Conservation (phyloP, 1,284 basidiomycete genomes). For the Papiliotrema nemorosa region DNA sequence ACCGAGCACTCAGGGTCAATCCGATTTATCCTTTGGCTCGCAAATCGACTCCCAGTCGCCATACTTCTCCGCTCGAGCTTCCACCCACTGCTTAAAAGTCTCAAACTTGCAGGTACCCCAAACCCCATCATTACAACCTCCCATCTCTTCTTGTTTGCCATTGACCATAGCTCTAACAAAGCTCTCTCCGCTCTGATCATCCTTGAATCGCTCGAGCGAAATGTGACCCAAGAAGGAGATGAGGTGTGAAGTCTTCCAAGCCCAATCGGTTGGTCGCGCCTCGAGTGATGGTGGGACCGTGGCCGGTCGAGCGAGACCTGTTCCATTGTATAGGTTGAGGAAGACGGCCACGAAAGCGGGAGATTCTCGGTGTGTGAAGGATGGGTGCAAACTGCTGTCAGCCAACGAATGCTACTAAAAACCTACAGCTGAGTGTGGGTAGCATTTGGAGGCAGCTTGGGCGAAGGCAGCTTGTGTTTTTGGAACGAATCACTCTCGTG, state of each 20-base stretch:
- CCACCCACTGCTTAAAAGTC: constrained; percentile 41
- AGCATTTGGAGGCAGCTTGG: constrained; percentile 43
- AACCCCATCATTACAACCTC: constrained; percentile 46
- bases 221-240: constrained; percentile 52
- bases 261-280: constrained; percentile 29
- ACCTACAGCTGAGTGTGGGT: constrained; percentile 43
- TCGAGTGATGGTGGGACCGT: constrained; percentile 36
- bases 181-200: constrained; percentile 13
- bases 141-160: constrained; percentile 47
- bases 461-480: constrained; percentile 27
- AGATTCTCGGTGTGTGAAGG: constrained; percentile 52
- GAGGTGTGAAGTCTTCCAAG: constrained; percentile 49
- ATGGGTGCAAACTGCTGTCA: constrained; percentile 44
- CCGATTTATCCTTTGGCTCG: constrained; percentile 12
- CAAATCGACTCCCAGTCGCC: constrained; percentile 38
- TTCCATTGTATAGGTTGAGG: constrained; percentile 50
- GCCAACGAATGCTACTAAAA: neutral
- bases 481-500: constrained; percentile 10
- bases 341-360: constrained; percentile 50
- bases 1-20: no score
- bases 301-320: constrained; percentile 28
- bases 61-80: constrained; percentile 37
- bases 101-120: constrained; percentile 42
- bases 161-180: constrained; percentile 50
- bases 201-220: constrained; percentile 45